phyloP scores from a whole-genome alignment of 192 early-diverging fungal genomes.

The Cetraspora pellucida region DNA sequence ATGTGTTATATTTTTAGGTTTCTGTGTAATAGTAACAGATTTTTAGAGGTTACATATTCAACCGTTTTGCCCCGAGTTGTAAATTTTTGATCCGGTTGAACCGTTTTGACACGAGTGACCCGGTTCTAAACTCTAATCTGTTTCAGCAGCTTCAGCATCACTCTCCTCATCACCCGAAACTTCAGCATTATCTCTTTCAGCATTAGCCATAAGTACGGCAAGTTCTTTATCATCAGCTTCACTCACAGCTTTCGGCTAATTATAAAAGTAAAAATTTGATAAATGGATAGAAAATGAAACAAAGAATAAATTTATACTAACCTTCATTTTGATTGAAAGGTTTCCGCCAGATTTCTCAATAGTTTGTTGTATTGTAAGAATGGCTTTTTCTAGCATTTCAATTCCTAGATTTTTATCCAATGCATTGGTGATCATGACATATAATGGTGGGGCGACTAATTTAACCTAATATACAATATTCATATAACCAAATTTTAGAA shows the following conservation, averaged over 20 bases:
- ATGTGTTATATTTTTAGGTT: no score
- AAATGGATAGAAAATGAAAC: background rate
- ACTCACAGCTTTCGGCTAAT: conserved; percentile 81
- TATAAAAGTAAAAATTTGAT: background rate
- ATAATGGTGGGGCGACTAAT: conserved; percentile 91
- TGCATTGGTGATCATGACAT: conserved; percentile 87
- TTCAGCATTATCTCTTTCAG: conserved; percentile 90
- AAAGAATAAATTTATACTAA: conserved; percentile 33
- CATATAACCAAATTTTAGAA: conserved; percentile 69
- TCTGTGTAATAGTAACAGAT: no score
- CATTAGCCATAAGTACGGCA: conserved; percentile 82
- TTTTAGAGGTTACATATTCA: no score
- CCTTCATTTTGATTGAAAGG: conserved; percentile 86
- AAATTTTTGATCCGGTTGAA: no score
- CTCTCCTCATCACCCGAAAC: conserved; percentile 91
- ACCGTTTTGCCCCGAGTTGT: no score
- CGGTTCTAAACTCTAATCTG: no score
- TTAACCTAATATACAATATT: conserved; percentile 77
- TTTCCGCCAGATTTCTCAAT: conserved; percentile 74
- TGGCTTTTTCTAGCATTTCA: conserved; percentile 85
- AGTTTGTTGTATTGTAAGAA: conserved; percentile 76
- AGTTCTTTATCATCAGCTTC: conserved; percentile 95
- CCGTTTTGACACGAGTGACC: no score
- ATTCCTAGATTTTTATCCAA: conserved; percentile 85
- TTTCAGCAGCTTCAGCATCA: conserved; percentile 59